Base-by-base conservation (phyloP, 177 flowering plant genomes). In the Telopea speciosissima region DNA sequence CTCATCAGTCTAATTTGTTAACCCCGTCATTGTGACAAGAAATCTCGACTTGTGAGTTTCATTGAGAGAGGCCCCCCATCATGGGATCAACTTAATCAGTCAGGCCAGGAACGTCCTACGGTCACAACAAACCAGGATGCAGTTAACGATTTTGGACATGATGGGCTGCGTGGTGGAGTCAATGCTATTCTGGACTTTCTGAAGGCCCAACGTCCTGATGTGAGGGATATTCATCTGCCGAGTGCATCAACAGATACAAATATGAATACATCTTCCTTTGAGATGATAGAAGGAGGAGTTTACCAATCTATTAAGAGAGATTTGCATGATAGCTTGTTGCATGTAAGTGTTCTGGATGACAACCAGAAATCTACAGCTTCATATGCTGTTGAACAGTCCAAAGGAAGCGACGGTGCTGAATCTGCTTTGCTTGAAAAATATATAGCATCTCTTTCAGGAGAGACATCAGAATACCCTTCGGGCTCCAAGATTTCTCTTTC, bases 41-140 rank as follows among this genome's bases (percentile, higher is more conserved):
- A 89, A 93, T 93, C 99, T 71, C 87, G 90, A 81, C 87, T 96
- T 73, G 63, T 82, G 67, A 91, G 90, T 78, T 83, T 86, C 70
- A 79, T 83, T 60, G 89, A 93, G 71, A 85, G 83, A 83, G 91
- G 87, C n/a, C 85, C 92, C 14, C 89, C 83, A 17, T 84, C 90
- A 58, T 93, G 98, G 98, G 89, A 90, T 22, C 80, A 77, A 78
- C 79, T 36, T 70, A 56, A n/a, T 26, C 70, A 40, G 21, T 70
- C 78, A 28, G 85, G 81, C 63, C 80, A 77, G 81, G 81, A 76
- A 25, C 68, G 49, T 17, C 66, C 16, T 33, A 0, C 17, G 19
- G 44, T 62, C 14, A 52, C 63, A 12, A 66, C 65, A 14, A 77
- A 67, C 31, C 73, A 69, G 62, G 59, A 79, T 84, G 81, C 81